Percentiles rank a stretch among this genome's conserved stretches.
Conservation (phyloP, 2,329 filamentous ascomycete species). For the Colletotrichum sp. region DNA sequence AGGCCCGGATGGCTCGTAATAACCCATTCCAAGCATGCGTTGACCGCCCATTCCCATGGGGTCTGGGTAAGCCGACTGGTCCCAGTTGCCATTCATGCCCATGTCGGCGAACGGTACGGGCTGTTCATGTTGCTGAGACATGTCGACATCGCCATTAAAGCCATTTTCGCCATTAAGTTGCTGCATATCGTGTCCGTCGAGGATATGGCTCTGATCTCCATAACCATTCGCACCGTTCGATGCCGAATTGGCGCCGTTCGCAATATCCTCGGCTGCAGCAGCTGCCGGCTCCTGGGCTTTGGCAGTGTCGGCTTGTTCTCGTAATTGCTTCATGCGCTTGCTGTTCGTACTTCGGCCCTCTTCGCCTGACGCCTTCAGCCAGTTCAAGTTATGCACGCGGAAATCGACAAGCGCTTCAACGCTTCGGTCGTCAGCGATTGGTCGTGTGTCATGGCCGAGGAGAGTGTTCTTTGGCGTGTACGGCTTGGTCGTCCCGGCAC, state of each 20-base stretch:
- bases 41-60: slow-evolving; percentile 51
- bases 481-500: slow-evolving; percentile 68
- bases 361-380: slow-evolving; percentile 70
- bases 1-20: slow-evolving; percentile 62
- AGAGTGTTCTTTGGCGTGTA: slow-evolving; percentile 88
- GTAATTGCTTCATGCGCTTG: slow-evolving; percentile 61
- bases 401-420: slow-evolving; percentile 93
- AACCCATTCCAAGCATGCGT: slow-evolving; percentile 62
- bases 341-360: slow-evolving; percentile 62
- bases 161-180: slow-evolving; percentile 18
- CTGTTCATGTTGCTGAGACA: slow-evolving; percentile 20
- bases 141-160: background rate
- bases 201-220: slow-evolving; percentile 38
- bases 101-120: slow-evolving; percentile 25
- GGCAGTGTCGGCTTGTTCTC: slow-evolving; percentile 60
- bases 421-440: slow-evolving; percentile 88
- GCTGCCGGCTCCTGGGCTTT: slow-evolving; percentile 53
- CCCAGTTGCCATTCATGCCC: slow-evolving; percentile 33
- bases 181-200: slow-evolving; percentile 25
- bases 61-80: slow-evolving; percentile 51
- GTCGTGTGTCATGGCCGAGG: slow-evolving; percentile 88
- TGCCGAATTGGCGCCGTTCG: slow-evolving; percentile 20
- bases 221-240: slow-evolving; percentile 26
- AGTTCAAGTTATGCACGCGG: slow-evolving; percentile 83
- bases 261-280: slow-evolving; percentile 24